Evolutionary conservation across 1,284 basidiomycete species (phyloP), one percentile per base, ranked within the genome.

Genomic region (Irpex sp.): DNA sequence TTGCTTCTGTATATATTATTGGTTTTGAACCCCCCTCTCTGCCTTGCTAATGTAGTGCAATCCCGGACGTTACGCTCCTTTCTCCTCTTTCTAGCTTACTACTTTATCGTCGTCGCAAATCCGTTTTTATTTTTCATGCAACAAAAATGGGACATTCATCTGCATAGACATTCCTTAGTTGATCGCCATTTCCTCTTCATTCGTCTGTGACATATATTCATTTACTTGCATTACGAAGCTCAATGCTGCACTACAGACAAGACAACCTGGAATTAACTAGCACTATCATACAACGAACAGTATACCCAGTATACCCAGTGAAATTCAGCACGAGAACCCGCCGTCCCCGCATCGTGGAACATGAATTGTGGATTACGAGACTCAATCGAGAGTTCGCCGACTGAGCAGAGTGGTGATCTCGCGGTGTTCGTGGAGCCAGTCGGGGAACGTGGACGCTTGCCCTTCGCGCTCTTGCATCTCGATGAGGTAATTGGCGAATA

Each of bases 401-500:
- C 83, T 84, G 7, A 97, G 78, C 60, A 96, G 76, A 67, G 88
- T 91, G 5, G 88, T 85, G 62, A 97, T 96, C 77, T 97, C 95
- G 59, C 93, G 81, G 69, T 88, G 91, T 71, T 93, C 88, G 58
- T 80, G 81, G 65, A 97, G 80, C 94, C 96, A 97, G 51, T 82
- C 82, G 3, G 92, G 88, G 79, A 97, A 97, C 0, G 85, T 83
- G 13, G 17, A 21, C 7, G 9, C 26, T 15, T 7, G 11, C 13
- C 80, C 74, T 60, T 84, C 76, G 57, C 73, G 72, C 4, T 73
- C 79, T 55, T 75, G 74, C 73, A 82, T 84, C 77, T 98, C 97
- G 61, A 99, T 87, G 68, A 99, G 80, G 76, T 97, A 99, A 75
- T 97, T 96, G 34, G 97, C 92, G 67, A 99, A 94, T 5, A 95